These are phyloP conservation scores for Colletotrichum chrysophilum DNA, from an alignment of 2,329 filamentous ascomycete genomes.

Conservation along the genomic window DNA sequence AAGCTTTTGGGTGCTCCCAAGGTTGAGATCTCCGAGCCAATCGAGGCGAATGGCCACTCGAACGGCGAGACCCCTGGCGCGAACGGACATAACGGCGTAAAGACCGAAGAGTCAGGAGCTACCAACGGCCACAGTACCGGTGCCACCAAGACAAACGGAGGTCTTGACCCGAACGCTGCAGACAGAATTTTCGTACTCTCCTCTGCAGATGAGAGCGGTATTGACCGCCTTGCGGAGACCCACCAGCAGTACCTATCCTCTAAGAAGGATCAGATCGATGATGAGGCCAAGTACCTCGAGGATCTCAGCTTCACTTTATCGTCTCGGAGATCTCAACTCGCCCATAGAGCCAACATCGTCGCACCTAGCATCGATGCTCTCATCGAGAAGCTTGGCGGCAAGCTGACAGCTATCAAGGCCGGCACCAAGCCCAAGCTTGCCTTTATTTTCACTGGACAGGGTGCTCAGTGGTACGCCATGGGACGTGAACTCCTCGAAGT, in stretches of 20 bases:
- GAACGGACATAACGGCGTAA: neutral
- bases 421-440: neutral
- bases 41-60: neutral
- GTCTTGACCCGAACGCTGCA: neutral
- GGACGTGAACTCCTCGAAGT: slow-evolving; percentile 29
- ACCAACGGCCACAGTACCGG: neutral
- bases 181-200: neutral
- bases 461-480: slow-evolving; percentile 27
- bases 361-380: neutral
- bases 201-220: neutral
- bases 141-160: neutral
- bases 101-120: neutral
- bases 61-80: neutral
- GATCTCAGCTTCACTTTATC: neutral
- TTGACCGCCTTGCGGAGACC: neutral
- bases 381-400: neutral
- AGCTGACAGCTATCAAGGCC: no score
- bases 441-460: slow-evolving; percentile 30
- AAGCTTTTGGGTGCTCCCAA: neutral
- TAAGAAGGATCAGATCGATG: neutral
- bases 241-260: neutral
- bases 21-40: neutral
- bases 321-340: neutral
- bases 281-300: neutral
- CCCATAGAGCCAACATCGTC: neutral